Base-by-base conservation (phyloP, 495 filamentous ascomycete species). In the Hypoxylon rickii region DNA sequence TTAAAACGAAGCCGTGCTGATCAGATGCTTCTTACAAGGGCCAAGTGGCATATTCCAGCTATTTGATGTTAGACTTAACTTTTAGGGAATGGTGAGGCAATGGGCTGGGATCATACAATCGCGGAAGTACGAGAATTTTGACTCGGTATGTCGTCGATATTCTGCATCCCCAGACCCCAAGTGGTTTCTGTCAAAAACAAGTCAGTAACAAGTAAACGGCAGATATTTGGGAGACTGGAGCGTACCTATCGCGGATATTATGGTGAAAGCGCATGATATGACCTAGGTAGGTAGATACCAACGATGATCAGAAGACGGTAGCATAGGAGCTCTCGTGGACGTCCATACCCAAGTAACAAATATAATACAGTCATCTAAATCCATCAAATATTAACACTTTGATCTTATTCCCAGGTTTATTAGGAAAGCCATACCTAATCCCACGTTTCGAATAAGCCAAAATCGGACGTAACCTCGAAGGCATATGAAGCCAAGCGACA, bases 321-420 rank as follows among this genome's bases (percentile, higher is more conserved):
- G 12, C 4, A 11, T 13, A 21, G 20, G 10, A 17, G 15, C 32
- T 2, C 18, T 34, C 17, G 3, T 1, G 10, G 34, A 41, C 24
- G 20, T 13, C 2, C 12, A 0, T 45, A 61, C 57, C 57, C 57
- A 61, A 34, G 57, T 61, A 16, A 34, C 24, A 20, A 54, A 41
- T 31, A 54, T 55, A 22, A 50, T 50, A 50, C 57, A 61, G 15
- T 61, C 57, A 33, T 61, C 57, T 61, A 22, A 11, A 38, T 20
- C 3, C 18, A 33, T 50, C 36, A 1, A 44, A 8, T 6, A 3
- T 48, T 13, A 49, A 37, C 15, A 54, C 7, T 4, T 12, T 0
- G 16, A 2, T 10, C 20, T 29, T 19, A 3, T 24, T 22, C 8
- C 0, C 3, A 18, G 1, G n/a, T 12, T 7, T 22, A 15, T 21